These are phyloP conservation scores for Termitomyces sp. DNA, from an alignment of 768 basidiomycete genomes.

Conservation along the genomic window DNA sequence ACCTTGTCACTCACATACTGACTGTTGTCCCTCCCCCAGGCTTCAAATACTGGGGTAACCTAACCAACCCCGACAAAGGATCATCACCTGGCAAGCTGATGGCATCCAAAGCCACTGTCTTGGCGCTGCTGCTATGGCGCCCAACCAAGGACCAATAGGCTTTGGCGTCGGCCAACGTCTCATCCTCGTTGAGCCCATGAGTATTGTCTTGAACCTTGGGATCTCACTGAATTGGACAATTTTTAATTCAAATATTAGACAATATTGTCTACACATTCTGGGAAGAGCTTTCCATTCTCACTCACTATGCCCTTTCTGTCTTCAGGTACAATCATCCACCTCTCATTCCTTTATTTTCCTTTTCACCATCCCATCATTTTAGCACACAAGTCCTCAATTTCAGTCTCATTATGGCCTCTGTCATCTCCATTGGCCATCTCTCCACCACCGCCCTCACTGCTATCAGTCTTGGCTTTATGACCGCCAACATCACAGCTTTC, in stretches of 20 bases:
- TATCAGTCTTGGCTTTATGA: slow-evolving; percentile 72
- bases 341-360: not conserved
- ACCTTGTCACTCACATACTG: not conserved
- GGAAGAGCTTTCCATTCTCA: slow-evolving; percentile 60
- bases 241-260: too few relatives aligned
- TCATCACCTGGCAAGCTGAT: slow-evolving; percentile 74
- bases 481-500: slow-evolving; percentile 69
- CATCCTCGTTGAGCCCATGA: slow-evolving; percentile 58
- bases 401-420: slow-evolving; percentile 79
- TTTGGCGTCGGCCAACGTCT: slow-evolving; percentile 58
- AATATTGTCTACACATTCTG: slow-evolving; percentile 36
- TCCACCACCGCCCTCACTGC: slow-evolving; percentile 90
- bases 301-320: slow-evolving; percentile 68
- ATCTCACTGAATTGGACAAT: slow-evolving; percentile 71
- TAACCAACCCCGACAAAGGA: slow-evolving; percentile 49
- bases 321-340: slow-evolving; percentile 49
- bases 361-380: not conserved
- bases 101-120: slow-evolving; percentile 50
- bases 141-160: slow-evolving; percentile 37
- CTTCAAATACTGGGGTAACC: slow-evolving; percentile 76
- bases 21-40: slow-evolving; percentile 38
- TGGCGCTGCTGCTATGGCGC: slow-evolving; percentile 48
- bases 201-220: slow-evolving; percentile 61
- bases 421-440: slow-evolving; percentile 87
- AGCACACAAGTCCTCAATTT: slow-evolving; percentile 85